Evolutionary conservation across 78 protist genomes (phyloP), one percentile per base, ranked within the genome.

Genomic region (Dictyostelium purpureum): DNA sequence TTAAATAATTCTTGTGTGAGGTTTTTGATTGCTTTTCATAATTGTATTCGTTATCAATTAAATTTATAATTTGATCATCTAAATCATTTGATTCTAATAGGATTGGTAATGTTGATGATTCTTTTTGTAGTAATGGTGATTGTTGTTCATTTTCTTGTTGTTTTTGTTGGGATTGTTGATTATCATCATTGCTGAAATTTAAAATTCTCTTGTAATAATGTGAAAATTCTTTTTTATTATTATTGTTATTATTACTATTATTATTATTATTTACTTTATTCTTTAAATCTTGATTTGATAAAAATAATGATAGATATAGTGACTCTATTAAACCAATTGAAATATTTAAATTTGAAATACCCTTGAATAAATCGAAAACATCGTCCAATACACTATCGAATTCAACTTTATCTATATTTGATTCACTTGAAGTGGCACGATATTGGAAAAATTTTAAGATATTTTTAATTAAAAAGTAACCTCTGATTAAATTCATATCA

Each of bases 251-350:
- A 6, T 56, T 56, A 24, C 9, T 24, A 24, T 56, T 56, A 24
- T 56, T 56, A 56, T 56, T 56, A 24, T n/a, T 56, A 24, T 56
- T 56, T 24, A 56, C 65, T 24, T 24, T 24, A 56, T 56, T 24
- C 24, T 85, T 85, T 52, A 85, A 42, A 85, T 85, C 81, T 38
- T 73, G 79, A 24, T 56, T 85, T 5, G 91, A 85, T 10, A 85
- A 24, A 33, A 85, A 85, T 28, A 85, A 14, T 14, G 82, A 85
- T 4, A 85, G 4, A 73, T 85, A 85, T 4, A 85, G 26, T 19
- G 91, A 19, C 45, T 85, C 91, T 19, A 85, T 52, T 42, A 85
- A 73, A 21, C 91, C 91, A n/a, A 85, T 73, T 14, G 91, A 42
- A 14, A 85, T 66, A 18, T 24, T 70, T 57, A 75, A 26, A 52